A percentile compares a stretch with the other conserved stretches of the same genome.
Evolutionary conservation across 2,329 filamentous ascomycete species (phyloP).

Genomic region (Fusarium napiforme): DNA sequence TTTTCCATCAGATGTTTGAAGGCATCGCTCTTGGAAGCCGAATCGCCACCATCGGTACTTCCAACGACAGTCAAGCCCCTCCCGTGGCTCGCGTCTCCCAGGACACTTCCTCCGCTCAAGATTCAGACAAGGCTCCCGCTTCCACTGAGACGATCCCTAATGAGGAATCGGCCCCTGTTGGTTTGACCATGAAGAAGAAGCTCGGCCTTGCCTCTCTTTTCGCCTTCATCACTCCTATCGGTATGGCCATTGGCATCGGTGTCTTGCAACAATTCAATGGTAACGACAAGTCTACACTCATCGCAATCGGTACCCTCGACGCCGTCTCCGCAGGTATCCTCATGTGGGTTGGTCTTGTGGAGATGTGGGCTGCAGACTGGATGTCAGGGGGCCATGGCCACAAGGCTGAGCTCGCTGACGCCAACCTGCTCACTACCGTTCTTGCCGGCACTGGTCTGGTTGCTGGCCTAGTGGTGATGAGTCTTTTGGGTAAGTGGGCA

Average conservation of each 20-base stretch:
- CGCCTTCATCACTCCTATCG: constrained; percentile 77
- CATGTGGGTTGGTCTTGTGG: constrained; percentile 81
- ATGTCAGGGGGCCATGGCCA: constrained; percentile 58
- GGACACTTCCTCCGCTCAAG: constrained; percentile 27
- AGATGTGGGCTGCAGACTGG: constrained; percentile 85
- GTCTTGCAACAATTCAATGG: constrained; percentile 78
- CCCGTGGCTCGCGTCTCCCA: constrained; percentile 36
- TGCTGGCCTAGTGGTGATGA: constrained; percentile 74
- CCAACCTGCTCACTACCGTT: constrained; percentile 59
- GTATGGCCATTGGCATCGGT: constrained; percentile 83
- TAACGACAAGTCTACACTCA: constrained; percentile 73
- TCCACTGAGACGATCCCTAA: constrained; percentile 37
- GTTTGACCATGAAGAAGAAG: constrained; percentile 61
- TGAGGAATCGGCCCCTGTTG: constrained; percentile 19
- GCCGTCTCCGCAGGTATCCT: constrained; percentile 80
- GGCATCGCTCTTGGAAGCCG: constrained; percentile 78
- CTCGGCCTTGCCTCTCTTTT: constrained; percentile 71
- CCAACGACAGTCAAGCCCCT: constrained; percentile 28
- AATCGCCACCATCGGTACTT: constrained; percentile 68
- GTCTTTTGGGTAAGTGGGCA: constrained; percentile 80
- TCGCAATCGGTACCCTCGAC: constrained; percentile 79
- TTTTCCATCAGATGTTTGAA: constrained; percentile 84
- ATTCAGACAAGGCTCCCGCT: constrained; percentile 44
- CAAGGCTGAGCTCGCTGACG: constrained; percentile 62
- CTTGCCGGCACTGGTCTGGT: constrained; percentile 66